Base-by-base conservation (phyloP, 2,329 filamentous ascomycete species). In the Botrytis aclada region DNA sequence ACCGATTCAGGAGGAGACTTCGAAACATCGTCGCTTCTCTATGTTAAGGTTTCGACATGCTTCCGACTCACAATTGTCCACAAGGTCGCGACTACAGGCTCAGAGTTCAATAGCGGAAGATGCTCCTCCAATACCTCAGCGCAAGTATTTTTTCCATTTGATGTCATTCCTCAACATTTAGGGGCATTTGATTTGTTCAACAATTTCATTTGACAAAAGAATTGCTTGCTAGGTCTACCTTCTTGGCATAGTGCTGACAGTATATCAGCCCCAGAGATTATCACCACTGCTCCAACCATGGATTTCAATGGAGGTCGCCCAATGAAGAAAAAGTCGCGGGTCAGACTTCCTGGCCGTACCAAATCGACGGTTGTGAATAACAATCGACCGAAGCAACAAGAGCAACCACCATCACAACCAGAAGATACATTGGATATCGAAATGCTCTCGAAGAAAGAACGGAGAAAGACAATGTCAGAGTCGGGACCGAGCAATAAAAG, bases 1-100 rank as follows among this genome's bases (percentile, higher is more conserved):
- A 39, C 84, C 86, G 22, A 81, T 86, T 71, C 86, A 88, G 77
- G 87, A 88, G 67, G 85, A 89, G 79, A 84, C 83, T 45, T 83
- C 83, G 47, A 89, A 87, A 78, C 86, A 89, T 77, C 87, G 86
- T 74, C 87, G 89, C 74, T 91, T 91, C 80, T 90, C 88, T 25
- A 85, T 97, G 82, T 85, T 97, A 83, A 91, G 92, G 80, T 94
- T 96, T 81, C 92, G 94, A 79, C 95, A 97, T 87, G 95, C 94
- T 75, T 98, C 95, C 14, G 95, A 98, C 83, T 92, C 94, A 69
- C 94, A 98, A 82, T 84, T 98, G 74, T 94, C 93, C 18, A 85
- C 90, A 43, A 88, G 89, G 81, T 91, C 92, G 70, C 94, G 91
- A 81, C 88, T 92, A 78, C 90, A 94, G 72, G 84, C 85, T 63